Percentiles rank a stretch among this genome's conserved stretches.
These are phyloP conservation scores for Prunus campanulata DNA, from an alignment of 306 rosid species.

Conservation along the genomic window DNA sequence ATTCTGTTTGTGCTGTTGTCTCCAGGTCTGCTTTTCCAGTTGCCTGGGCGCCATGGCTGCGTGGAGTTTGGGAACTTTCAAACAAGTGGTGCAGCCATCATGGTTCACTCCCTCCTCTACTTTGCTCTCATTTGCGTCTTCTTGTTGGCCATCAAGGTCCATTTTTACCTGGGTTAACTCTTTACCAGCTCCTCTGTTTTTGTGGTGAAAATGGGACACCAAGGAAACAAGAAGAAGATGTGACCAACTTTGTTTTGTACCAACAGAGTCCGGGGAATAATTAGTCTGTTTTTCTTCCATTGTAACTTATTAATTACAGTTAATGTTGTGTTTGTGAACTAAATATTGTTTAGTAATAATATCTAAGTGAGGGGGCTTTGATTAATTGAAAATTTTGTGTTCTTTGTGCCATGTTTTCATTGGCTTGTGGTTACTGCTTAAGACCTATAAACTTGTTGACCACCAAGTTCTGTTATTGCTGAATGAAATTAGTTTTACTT, in stretches of 20 bases:
- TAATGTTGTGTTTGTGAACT: not conserved
- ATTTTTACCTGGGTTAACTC: conserved; percentile 51
- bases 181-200: not conserved
- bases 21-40: conserved; percentile 75
- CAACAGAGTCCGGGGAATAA: not conserved
- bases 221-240: not conserved
- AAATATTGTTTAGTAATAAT: not conserved
- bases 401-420: not conserved
- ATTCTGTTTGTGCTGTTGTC: conserved; percentile 66
- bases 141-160: conserved; percentile 65
- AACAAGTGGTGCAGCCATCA: conserved; percentile 74
- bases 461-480: not conserved
- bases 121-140: conserved; percentile 67
- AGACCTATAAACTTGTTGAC: too few relatives aligned
- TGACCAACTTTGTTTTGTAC: not conserved
- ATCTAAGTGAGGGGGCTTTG: not conserved
- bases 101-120: conserved; percentile 78
- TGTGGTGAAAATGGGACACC: not conserved
- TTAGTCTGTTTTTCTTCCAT: not conserved
- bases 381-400: not conserved
- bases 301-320: not conserved
- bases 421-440: not conserved
- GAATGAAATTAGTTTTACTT: not conserved
- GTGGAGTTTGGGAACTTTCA: conserved; percentile 82
- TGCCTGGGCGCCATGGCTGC: conserved; percentile 66